Conservation (phyloP, 2,329 filamentous ascomycete genomes). For the Dothistroma pini region DNA sequence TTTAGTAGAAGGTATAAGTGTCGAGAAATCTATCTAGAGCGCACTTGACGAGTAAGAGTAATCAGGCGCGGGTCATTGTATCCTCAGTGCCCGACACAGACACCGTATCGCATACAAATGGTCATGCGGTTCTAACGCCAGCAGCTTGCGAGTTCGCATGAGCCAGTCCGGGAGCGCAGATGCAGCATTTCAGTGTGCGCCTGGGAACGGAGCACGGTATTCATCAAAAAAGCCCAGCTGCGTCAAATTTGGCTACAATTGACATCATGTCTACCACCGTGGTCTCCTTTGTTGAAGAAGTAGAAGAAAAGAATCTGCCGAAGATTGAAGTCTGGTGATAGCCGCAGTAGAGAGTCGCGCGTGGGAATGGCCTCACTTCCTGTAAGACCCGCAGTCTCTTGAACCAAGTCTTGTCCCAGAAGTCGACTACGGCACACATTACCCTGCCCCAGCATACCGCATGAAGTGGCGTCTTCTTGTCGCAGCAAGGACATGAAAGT, state of each 20-base stretch:
- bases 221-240: too few species aligned
- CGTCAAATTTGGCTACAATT: too few species aligned
- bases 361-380: not conserved
- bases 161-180: not conserved
- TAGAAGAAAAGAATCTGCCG: too few species aligned
- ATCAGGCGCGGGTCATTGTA: not conserved
- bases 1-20: too few species aligned
- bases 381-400: not conserved
- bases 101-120: not conserved
- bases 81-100: not conserved
- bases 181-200: too few species aligned
- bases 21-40: not conserved
- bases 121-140: not conserved
- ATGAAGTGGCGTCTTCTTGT: not conserved
- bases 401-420: not conserved
- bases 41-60: not conserved
- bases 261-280: too few species aligned
- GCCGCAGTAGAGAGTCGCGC: not conserved
- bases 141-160: not conserved
- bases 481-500: not conserved
- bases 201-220: too few species aligned
- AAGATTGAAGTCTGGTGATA: not conserved
- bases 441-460: not conserved
- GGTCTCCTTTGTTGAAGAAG: too few species aligned
- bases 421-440: not conserved